These are phyloP conservation scores for Gorgonomyces haynaldii DNA, from an alignment of 192 early-diverging fungal species.

Conservation along the genomic window DNA sequence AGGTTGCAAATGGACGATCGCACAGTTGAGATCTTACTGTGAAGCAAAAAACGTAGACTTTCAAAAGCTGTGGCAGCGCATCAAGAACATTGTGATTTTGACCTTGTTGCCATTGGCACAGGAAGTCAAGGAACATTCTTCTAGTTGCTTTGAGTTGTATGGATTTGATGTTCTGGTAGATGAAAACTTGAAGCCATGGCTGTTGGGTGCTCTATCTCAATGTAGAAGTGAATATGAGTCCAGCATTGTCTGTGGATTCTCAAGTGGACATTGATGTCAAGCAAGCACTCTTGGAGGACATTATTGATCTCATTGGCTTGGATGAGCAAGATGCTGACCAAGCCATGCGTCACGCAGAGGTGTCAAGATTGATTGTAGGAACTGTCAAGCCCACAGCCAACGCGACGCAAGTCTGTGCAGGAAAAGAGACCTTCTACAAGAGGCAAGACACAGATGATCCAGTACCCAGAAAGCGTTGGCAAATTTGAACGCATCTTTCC, in stretches of 20 bases:
- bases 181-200: conserved; percentile 23
- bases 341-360: conserved; percentile 5
- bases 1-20: conserved; percentile 33
- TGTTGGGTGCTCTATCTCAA: conserved; percentile 10
- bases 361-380: background rate
- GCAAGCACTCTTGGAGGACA: conserved; percentile 24
- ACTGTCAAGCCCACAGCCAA: background rate
- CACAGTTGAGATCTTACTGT: conserved; percentile 17
- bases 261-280: conserved; percentile 31
- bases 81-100: conserved; percentile 23
- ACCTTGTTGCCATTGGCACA: conserved; percentile 25
- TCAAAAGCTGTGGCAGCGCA: conserved; percentile 19
- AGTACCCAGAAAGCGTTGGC: background rate
- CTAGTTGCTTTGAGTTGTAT: conserved; percentile 36
- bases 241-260: conserved; percentile 28
- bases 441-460: conserved; percentile 3
- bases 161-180: conserved; percentile 42
- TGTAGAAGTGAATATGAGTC: conserved; percentile 36
- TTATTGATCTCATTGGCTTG: conserved; percentile 16
- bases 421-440: background rate
- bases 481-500: conserved; percentile 4
- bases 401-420: background rate
- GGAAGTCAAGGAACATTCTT: conserved; percentile 8
- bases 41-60: conserved; percentile 7
- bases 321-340: conserved; percentile 13